Evolutionary conservation across 306 rosid genomes (phyloP).

Genomic region (Acacia acuminata): DNA sequence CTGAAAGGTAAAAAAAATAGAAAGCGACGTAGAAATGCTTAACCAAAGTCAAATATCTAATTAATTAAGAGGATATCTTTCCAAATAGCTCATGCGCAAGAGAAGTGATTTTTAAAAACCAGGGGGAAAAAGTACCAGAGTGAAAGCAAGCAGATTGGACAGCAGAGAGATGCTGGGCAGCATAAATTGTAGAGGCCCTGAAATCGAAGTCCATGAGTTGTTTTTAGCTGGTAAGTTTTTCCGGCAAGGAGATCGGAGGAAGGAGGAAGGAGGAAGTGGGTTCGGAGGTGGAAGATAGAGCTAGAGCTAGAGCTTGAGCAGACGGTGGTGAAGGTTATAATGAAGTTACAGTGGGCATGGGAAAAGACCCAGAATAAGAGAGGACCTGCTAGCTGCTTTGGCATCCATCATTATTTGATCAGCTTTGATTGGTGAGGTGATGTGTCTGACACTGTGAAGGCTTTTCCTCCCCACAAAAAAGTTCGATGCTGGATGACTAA

Average conservation of each 20-base stretch:
- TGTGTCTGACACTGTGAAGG: conserved; percentile 34
- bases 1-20: too few species aligned
- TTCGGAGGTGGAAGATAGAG: background rate
- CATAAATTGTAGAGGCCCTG: conserved; percentile 53
- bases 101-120: background rate
- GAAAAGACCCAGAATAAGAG: background rate
- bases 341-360: background rate
- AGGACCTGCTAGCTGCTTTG: background rate
- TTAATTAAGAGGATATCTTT: background rate
- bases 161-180: conserved; percentile 55
- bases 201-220: conserved; percentile 64
- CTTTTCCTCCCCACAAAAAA: conserved; percentile 40
- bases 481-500: conserved; percentile 23
- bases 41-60: conserved; percentile 2
- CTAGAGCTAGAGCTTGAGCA: background rate
- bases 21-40: background rate
- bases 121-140: conserved; percentile 43
- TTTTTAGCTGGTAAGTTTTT: too few species aligned
- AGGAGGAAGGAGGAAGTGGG: background rate
- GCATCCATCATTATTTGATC: conserved; percentile 18
- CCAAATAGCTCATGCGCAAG: background rate
- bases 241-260: conserved; percentile 7
- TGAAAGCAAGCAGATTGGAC: conserved; percentile 56
- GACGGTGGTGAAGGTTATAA: background rate
- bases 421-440: conserved; percentile 33